phyloP scores from a whole-genome alignment of 257 asterid genomes.

The Nicotiana noctiflora region DNA sequence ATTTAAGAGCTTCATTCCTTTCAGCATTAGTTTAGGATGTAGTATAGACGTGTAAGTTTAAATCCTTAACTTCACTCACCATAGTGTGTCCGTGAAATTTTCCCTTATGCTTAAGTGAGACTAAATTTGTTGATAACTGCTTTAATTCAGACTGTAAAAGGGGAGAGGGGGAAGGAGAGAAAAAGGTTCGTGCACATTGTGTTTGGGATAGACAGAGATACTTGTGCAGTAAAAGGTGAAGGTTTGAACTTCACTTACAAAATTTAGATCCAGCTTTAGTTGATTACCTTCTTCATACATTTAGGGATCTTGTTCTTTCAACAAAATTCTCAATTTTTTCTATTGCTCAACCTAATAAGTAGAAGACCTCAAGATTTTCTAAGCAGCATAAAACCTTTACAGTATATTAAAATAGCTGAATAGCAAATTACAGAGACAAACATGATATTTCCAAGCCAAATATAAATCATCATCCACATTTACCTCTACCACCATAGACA shows the following conservation, averaged over 20 bases:
- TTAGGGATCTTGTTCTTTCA: background rate
- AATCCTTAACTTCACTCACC: background rate
- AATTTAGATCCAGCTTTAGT: background rate
- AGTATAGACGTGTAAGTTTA: background rate
- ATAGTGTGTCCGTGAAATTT: background rate
- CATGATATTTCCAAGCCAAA: background rate
- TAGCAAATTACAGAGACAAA: background rate
- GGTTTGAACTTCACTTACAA: background rate
- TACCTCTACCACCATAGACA: conserved; percentile 98
- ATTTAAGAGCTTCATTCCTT: background rate
- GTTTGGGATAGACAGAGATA: background rate
- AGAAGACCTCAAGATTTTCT: background rate
- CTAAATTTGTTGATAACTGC: background rate
- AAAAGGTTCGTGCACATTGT: background rate
- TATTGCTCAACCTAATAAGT: background rate
- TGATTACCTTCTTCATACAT: background rate
- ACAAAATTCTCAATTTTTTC: background rate
- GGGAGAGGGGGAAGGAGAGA: no score
- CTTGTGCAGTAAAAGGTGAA: background rate
- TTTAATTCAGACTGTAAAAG: background rate
- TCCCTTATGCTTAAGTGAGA: background rate
- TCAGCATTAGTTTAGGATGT: background rate
- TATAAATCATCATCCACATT: conserved; percentile 2
- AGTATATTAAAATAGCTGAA: background rate
- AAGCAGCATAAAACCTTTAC: background rate